A percentile compares a stretch with the other conserved stretches of the same genome.
These are phyloP conservation scores for Mortierella sp. DNA, from an alignment of 371 early-diverging fungal species.

Conservation along the genomic window DNA sequence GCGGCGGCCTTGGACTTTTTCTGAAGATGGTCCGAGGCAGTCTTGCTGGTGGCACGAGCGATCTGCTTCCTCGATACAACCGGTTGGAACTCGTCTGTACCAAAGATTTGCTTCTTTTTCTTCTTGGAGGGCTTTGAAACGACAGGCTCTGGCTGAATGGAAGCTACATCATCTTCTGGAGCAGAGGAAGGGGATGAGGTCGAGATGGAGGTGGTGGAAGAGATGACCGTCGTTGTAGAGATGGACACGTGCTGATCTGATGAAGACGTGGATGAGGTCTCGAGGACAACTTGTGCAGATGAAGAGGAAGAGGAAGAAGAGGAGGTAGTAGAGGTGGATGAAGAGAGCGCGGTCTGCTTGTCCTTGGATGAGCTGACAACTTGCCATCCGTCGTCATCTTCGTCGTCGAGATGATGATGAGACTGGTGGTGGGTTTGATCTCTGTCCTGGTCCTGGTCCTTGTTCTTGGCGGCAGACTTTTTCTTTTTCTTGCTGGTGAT, in stretches of 20 bases:
- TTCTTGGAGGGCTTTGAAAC: conserved; percentile 5
- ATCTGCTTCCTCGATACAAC: conserved; percentile 52
- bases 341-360: no score
- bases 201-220: not conserved
- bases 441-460: not conserved
- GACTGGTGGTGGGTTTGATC: not conserved
- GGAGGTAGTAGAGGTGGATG: no score
- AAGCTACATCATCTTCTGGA: not conserved
- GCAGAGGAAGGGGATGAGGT: conserved; percentile 3
- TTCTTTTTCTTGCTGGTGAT: not conserved
- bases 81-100: conserved; percentile 53
- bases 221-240: not conserved
- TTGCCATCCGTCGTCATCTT: conserved; percentile 54
- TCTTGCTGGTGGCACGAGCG: conserved; percentile 34
- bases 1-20: conserved; percentile 22
- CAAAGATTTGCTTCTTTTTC: conserved; percentile 54
- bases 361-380: no score
- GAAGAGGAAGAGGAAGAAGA: conserved; percentile 37
- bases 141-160: not conserved
- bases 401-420: conserved; percentile 13
- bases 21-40: conserved; percentile 9
- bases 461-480: not conserved
- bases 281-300: conserved; percentile 19
- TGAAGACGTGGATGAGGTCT: not conserved
- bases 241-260: not conserved